A percentile compares a stretch with the other conserved stretches of the same genome.
phyloP scores from a whole-genome alignment of 345 rosid species.

The Diplotaxis tenuifolia region DNA sequence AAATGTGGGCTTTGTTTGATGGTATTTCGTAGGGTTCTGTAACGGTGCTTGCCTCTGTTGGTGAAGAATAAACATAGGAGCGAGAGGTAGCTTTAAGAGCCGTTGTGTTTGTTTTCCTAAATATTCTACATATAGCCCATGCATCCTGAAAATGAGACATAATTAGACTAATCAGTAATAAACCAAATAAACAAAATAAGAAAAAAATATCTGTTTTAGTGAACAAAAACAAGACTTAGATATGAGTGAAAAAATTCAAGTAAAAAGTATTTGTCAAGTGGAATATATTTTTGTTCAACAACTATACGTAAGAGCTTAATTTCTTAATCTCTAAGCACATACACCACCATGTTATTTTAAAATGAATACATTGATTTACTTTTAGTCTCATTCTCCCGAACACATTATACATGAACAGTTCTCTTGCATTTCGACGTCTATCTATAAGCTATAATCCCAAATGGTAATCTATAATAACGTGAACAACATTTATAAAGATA shows the following conservation, averaged over 20 bases:
- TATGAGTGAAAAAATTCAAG: background rate
- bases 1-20: conserved; percentile 29
- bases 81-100: conserved; percentile 64
- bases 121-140: conserved; percentile 88
- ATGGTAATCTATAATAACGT: background rate
- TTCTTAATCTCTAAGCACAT: background rate
- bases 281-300: background rate
- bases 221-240: background rate
- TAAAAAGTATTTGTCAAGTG: background rate
- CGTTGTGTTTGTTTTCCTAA: conserved; percentile 69
- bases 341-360: background rate
- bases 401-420: background rate
- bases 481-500: background rate
- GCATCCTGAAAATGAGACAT: conserved; percentile 48
- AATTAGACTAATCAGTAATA: background rate
- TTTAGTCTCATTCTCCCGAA: background rate
- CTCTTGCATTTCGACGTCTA: background rate
- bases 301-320: background rate
- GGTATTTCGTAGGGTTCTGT: conserved; percentile 16
- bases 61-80: conserved; percentile 50
- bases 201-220: background rate
- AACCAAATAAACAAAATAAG: background rate
- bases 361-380: background rate
- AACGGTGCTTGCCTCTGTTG: conserved; percentile 22
- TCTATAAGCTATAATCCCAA: background rate